phyloP scores from a whole-genome alignment of 768 basidiomycete species.

The Guyanaporus albipodus region DNA sequence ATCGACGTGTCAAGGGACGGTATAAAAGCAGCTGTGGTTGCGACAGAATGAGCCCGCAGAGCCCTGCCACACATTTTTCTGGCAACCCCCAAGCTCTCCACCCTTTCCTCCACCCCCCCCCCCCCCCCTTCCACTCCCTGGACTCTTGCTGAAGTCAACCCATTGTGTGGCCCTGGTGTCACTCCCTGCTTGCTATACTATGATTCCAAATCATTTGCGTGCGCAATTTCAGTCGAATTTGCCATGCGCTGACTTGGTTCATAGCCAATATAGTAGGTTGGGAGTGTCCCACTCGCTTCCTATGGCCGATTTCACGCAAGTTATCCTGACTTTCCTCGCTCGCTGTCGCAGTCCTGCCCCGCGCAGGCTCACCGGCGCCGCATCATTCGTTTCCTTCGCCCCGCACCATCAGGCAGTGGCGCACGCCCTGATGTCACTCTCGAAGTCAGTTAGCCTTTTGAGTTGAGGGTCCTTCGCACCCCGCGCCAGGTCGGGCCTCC shows the following conservation, averaged over 20 bases:
- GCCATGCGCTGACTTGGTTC: constrained; percentile 43
- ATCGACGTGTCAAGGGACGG: not conserved
- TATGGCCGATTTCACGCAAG: constrained; percentile 6
- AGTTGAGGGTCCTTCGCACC: too few relatives aligned
- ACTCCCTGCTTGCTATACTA: constrained; percentile 31
- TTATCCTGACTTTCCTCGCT: not conserved
- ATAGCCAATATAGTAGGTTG: constrained; percentile 52
- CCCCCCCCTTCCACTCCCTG: not conserved
- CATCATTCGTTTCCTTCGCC: not conserved
- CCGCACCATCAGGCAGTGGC: too few relatives aligned
- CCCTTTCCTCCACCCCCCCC: not conserved
- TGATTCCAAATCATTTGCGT: constrained; percentile 36
- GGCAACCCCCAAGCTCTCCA: constrained; percentile 5
- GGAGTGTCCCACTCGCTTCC: constrained; percentile 36
- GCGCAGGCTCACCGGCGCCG: not conserved
- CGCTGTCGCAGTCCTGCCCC: not conserved
- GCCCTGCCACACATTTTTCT: constrained; percentile 15
- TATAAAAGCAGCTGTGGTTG: constrained; percentile 19
- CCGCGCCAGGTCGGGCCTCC: too few relatives aligned
- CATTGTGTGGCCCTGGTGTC: constrained; percentile 27
- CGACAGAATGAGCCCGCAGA: not conserved
- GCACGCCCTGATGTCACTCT: not conserved
- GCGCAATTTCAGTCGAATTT: constrained; percentile 34
- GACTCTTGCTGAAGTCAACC: constrained; percentile 10
- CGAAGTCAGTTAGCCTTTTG: constrained; percentile 21